phyloP scores from a whole-genome alignment of 371 early-diverging fungal species.

The Nematocida ironsii region DNA sequence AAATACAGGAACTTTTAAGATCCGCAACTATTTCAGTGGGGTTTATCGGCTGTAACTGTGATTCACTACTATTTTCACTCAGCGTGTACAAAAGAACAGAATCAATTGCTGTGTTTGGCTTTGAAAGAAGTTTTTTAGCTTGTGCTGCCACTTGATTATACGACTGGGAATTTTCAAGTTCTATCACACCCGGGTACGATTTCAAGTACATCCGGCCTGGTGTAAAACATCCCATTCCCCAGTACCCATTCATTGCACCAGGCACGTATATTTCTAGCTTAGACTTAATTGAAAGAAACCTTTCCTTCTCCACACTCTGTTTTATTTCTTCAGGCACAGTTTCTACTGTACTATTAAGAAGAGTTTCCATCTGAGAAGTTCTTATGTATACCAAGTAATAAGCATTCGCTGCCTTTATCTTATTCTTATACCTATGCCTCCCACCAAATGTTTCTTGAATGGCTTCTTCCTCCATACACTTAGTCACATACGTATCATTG shows the following conservation, averaged over 20 bases:
- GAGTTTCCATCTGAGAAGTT: constrained; percentile 19
- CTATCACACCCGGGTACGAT: constrained; percentile 1
- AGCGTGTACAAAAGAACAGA: constrained; percentile 1
- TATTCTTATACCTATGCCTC: constrained; percentile 61
- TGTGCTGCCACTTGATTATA: constrained; percentile 24
- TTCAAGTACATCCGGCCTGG: constrained; percentile 3
- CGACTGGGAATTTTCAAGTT: constrained; percentile 31
- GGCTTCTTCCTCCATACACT: constrained; percentile 79
- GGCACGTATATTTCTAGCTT: constrained; percentile 27
- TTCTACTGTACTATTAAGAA: constrained; percentile 14
- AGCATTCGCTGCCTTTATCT: constrained; percentile 59
- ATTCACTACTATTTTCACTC: neutral
- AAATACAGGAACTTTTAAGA: neutral
- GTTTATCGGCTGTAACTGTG: neutral
- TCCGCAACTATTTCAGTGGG: constrained; percentile 18
- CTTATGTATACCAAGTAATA: constrained; percentile 68
- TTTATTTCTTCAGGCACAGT: constrained; percentile 32
- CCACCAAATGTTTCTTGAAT: constrained; percentile 79
- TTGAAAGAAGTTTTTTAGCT: constrained; percentile 14
- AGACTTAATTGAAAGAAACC: neutral
- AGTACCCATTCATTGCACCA: constrained; percentile 35
- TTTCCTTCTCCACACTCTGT: constrained; percentile 32
- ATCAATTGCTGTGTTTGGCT: neutral
- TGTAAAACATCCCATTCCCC: constrained; percentile 31
- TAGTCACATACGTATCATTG: constrained; percentile 90